Evolutionary conservation across 2,329 filamentous ascomycete species (phyloP), one percentile per base, ranked within the genome.

Genomic region (Neonectria punicea): DNA sequence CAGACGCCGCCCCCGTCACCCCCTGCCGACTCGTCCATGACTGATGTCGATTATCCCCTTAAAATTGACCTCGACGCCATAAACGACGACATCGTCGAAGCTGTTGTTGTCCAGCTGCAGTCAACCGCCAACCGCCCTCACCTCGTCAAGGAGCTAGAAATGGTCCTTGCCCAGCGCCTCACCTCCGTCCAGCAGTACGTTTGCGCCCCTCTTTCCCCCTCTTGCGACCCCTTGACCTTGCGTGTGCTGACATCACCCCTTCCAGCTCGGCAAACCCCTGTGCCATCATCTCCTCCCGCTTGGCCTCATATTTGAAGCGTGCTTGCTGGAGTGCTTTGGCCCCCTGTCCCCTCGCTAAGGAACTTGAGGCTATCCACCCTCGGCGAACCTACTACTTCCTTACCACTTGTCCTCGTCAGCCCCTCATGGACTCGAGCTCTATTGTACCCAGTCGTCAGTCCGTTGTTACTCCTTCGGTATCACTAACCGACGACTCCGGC

Each of bases 361-460:
- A 97, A 80, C 88, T 98, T 59, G 93, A 98, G 78, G 90, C 92
- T 44, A 92, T 95, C 46, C 95, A 98, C 78, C 96, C 96, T 20
- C 92, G 95, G 77, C 93, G 96, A 80, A 94, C 97, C 51, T 98
- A 97, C 84, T 98, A 97, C 82, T 98, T 94, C 82, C 88, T 99
- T 65, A 97, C 93, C 43, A 97, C 92, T n/a, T 91, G 87, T 75
- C 90, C 92, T 51, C 93, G 92, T 76, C 93, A 95, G 77, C 89
- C 93, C 41, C 89, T 98, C 20, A 93, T 93, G 2, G 83, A 79
- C 59, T 67, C 75, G 43, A 73, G 70, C 85, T 73, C 74, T 47
- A 62, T 69, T 10, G 64, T 71, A 32, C 59, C 72, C 32, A 64
- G 67, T 32, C 70, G 65, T 46, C 64, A 73, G 46, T 82, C 89